These are phyloP conservation scores for Paramecium tetraurelia DNA, from an alignment of 73 alveolate species.

Conservation along the genomic window DNA sequence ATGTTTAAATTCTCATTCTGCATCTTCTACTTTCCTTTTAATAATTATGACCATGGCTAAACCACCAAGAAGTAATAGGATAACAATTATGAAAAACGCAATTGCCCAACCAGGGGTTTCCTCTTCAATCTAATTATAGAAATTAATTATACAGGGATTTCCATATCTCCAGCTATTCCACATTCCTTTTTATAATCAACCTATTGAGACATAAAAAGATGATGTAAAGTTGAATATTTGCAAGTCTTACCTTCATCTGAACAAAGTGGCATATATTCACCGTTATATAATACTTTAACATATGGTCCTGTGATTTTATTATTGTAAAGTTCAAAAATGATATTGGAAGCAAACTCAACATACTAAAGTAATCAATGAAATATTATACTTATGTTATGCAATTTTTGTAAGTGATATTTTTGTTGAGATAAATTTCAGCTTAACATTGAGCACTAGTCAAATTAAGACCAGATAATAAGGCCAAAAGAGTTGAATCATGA, in stretches of 20 bases:
- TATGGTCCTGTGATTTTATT: not conserved
- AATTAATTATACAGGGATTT: not conserved
- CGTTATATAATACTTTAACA: conserved; percentile 36
- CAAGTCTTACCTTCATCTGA: not conserved
- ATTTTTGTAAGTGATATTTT: not conserved
- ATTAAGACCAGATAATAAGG: conserved; percentile 29
- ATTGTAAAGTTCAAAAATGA: conserved; percentile 6
- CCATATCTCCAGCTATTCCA: not conserved
- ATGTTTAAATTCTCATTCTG: not conserved
- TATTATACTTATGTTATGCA: not conserved
- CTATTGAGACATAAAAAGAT: not conserved
- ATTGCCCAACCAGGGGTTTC: conserved; percentile 40
- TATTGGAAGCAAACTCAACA: conserved; percentile 13
- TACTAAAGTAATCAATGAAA: not conserved
- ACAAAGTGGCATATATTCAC: not conserved
- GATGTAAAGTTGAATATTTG: not conserved
- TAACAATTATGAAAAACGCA: not conserved
- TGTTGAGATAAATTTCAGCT: not conserved
- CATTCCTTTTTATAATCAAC: not conserved
- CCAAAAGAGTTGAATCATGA: conserved; percentile 51
- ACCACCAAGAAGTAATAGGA: not conserved
- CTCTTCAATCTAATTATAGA: not conserved
- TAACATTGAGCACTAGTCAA: conserved; percentile 2
- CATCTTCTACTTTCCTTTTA: not conserved
- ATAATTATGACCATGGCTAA: not conserved